Evolutionary conservation across 768 basidiomycete species (phyloP).

Genomic region (Suillus fuscotomentosus): DNA sequence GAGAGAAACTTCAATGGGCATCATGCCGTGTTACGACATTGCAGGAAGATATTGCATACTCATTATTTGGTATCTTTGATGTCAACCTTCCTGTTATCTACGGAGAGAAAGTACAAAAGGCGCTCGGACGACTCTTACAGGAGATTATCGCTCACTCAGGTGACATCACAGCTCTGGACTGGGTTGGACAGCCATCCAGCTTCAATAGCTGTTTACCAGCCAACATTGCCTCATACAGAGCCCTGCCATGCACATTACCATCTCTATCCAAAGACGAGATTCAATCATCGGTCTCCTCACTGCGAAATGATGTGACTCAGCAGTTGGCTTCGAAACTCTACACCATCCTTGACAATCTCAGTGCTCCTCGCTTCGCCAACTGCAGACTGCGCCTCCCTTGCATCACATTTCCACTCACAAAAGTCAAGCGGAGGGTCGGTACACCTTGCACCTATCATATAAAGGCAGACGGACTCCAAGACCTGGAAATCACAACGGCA

Average conservation of each 20-base stretch:
- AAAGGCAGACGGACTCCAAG: not conserved
- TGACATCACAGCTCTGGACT: not conserved
- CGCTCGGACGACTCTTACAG: not conserved
- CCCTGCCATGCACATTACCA: not conserved
- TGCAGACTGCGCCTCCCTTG: not conserved
- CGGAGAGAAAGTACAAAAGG: not conserved
- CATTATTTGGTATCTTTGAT: not conserved
- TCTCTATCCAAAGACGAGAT: not conserved
- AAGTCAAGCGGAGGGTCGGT: not conserved
- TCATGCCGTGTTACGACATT: not conserved
- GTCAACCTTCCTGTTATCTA: not conserved
- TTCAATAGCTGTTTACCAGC: not conserved
- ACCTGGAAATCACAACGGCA: not conserved
- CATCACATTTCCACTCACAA: not conserved
- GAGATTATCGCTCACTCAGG: not conserved
- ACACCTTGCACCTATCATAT: not conserved
- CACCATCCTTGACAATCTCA: not conserved
- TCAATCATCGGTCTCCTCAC: not conserved
- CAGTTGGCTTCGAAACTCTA: not conserved
- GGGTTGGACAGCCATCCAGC: not conserved
- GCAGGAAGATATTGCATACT: not conserved
- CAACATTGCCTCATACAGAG: not conserved
- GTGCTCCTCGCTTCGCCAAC: not conserved
- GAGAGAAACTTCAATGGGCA: not conserved
- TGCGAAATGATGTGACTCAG: not conserved